A percentile compares a stretch with the other conserved stretches of the same genome.
phyloP scores from a whole-genome alignment of 805 yeast genomes.

The Kuraishia ogatae region DNA sequence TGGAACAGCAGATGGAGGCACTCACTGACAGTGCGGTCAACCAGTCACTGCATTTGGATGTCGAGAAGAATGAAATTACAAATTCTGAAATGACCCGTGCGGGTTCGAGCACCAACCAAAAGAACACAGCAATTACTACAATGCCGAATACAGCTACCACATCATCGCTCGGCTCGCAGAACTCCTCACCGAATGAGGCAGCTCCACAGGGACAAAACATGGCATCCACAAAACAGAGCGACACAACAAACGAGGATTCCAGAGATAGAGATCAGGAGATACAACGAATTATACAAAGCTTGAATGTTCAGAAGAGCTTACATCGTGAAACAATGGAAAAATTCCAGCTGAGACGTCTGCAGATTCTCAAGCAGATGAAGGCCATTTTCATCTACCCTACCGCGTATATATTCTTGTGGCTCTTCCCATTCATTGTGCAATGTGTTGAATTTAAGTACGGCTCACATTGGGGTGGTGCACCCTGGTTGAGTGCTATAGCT shows the following conservation, averaged over 20 bases:
- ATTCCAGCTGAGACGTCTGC: conserved; percentile 53
- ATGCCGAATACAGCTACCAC: background rate
- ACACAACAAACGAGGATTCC: background rate
- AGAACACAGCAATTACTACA: background rate
- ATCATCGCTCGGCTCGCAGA: background rate
- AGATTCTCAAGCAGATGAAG: conserved; percentile 70
- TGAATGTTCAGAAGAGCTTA: conserved; percentile 25
- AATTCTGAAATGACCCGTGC: background rate
- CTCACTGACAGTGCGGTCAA: background rate
- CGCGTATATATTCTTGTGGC: conserved; percentile 75
- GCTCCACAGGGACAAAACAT: background rate
- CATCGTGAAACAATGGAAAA: conserved; percentile 53
- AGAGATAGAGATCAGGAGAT: background rate
- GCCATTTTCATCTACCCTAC: conserved; percentile 78
- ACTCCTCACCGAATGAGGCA: background rate
- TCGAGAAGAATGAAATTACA: background rate
- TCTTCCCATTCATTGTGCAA: conserved; percentile 66
- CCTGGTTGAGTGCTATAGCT: conserved; percentile 59
- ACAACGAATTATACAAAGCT: conserved; percentile 9
- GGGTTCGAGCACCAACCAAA: background rate
- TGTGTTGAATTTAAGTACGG: conserved; percentile 38
- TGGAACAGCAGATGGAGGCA: background rate
- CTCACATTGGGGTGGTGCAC: conserved; percentile 42
- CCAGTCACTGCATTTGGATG: background rate
- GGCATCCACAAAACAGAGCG: background rate